Conservation (phyloP, 495 filamentous ascomycete genomes). For the Trichoderma gamsii region DNA sequence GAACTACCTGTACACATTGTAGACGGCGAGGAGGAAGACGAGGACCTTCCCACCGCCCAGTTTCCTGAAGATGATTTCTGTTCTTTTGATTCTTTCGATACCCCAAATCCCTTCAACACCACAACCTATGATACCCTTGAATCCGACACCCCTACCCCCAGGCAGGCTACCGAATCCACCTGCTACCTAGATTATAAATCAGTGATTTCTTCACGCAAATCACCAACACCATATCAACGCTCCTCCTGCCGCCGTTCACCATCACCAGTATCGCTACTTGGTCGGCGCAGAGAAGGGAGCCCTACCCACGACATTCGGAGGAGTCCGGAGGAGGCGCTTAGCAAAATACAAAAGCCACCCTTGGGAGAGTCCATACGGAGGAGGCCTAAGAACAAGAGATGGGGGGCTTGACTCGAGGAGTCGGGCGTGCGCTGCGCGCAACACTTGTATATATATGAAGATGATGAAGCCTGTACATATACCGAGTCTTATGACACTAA, state of each 20-base stretch:
- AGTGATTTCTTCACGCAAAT: constrained; percentile 21
- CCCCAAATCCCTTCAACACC: constrained; percentile 13
- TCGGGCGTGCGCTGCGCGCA: not conserved
- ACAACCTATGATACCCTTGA: constrained; percentile 23
- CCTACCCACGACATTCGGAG: constrained; percentile 28
- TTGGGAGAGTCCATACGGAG: constrained; percentile 27
- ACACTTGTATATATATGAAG: constrained; percentile 8
- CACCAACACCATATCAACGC: not conserved
- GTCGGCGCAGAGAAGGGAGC: constrained; percentile 20
- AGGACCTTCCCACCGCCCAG: constrained; percentile 18
- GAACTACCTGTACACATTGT: constrained; percentile 14
- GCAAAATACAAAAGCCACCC: constrained; percentile 34
- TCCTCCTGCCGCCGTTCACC: constrained; percentile 20
- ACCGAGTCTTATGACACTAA: constrained; percentile 5
- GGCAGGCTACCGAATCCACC: constrained; percentile 26
- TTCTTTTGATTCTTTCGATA: constrained; percentile 14
- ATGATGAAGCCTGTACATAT: constrained; percentile 9
- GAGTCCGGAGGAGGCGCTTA: constrained; percentile 30
- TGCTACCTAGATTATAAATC: constrained; percentile 29
- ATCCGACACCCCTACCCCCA: constrained; percentile 37
- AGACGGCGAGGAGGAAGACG: constrained; percentile 19
- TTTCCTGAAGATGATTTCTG: constrained; percentile 16
- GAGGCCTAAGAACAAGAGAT: constrained; percentile 32
- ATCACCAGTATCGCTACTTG: constrained; percentile 20
- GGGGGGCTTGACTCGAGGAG: constrained; percentile 22